A percentile compares a stretch with the other conserved stretches of the same genome.
These are phyloP conservation scores for Wickerhamiella pararugosa DNA, from an alignment of 1,139 yeast species.

Conservation along the genomic window DNA sequence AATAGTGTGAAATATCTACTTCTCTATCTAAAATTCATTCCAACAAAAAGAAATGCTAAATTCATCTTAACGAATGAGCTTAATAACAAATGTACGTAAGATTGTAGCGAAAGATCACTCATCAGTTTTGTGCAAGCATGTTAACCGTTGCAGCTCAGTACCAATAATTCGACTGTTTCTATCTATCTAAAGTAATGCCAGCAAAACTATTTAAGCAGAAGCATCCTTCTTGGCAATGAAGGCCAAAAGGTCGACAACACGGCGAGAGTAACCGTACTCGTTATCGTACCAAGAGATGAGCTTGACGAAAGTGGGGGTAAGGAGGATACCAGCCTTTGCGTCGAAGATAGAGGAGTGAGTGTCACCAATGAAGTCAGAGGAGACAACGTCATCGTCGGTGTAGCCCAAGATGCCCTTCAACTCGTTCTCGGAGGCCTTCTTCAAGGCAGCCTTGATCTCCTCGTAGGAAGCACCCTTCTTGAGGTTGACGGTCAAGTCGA, in stretches of 20 bases:
- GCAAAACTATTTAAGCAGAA: conserved; percentile 8
- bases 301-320: conserved; percentile 72
- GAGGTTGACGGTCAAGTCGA: conserved; percentile 56
- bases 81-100: too few species aligned
- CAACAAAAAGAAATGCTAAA: too few species aligned
- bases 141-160: too few species aligned
- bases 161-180: too few species aligned
- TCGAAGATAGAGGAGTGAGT: conserved; percentile 70
- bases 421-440: conserved; percentile 53
- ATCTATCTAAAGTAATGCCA: neutral
- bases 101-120: too few species aligned
- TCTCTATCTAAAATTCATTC: too few species aligned
- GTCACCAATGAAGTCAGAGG: conserved; percentile 71
- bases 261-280: conserved; percentile 85
- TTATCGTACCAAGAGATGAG: conserved; percentile 83
- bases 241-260: conserved; percentile 74
- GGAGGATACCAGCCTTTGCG: conserved; percentile 71
- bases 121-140: too few species aligned
- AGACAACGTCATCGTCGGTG: conserved; percentile 80
- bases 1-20: too few species aligned
- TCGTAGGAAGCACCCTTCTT: conserved; percentile 57
- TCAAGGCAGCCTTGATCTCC: conserved; percentile 57
- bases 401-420: conserved; percentile 67
- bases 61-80: too few species aligned
- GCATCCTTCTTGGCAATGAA: conserved; percentile 44